Conservation (phyloP, 2,329 filamentous ascomycete species). For the Pseudogymnoascus sp. region DNA sequence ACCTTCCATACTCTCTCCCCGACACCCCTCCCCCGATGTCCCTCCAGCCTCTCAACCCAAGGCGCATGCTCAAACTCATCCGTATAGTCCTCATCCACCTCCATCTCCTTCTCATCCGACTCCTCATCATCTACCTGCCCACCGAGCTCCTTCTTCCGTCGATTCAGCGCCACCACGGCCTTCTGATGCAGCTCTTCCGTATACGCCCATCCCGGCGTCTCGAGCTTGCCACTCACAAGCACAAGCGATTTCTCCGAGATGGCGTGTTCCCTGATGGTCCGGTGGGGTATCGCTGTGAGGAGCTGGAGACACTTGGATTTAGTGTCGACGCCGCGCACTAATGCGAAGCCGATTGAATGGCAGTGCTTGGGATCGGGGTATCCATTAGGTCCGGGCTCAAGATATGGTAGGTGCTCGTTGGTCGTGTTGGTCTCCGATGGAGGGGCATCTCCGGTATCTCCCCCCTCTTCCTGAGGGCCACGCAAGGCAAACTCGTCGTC, state of each 20-base stretch:
- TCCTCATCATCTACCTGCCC: conserved; percentile 10
- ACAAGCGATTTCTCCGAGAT: conserved; percentile 45
- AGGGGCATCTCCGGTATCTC: conserved; percentile 10
- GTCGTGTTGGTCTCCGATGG: conserved; percentile 28
- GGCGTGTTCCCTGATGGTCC: conserved; percentile 35
- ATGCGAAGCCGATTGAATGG: conserved; percentile 53
- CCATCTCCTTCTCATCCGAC: conserved; percentile 8
- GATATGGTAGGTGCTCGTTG: conserved; percentile 53
- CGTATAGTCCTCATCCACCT: conserved; percentile 16
- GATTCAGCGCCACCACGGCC: conserved; percentile 16
- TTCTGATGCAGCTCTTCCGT: conserved; percentile 51
- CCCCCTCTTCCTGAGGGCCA: conserved; percentile 18
- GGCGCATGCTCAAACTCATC: conserved; percentile 36
- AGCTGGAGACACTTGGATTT: conserved; percentile 51
- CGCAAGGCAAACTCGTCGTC: conserved; percentile 47
- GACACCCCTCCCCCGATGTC: conserved; percentile 47
- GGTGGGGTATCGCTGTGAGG: conserved; percentile 49
- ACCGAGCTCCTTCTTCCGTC: conserved; percentile 11
- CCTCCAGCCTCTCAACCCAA: conserved; percentile 53
- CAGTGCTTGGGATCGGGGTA: conserved; percentile 55
- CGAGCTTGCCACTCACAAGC: conserved; percentile 61
- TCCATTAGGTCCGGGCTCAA: conserved; percentile 46
- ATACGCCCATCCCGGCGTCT: conserved; percentile 63
- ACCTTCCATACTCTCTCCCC: conserved; percentile 59
- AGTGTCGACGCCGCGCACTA: conserved; percentile 63